Evolutionary conservation across 106 monocot species (phyloP), one percentile per base, ranked within the genome.

Genomic region (Ottelia alismoides): DNA sequence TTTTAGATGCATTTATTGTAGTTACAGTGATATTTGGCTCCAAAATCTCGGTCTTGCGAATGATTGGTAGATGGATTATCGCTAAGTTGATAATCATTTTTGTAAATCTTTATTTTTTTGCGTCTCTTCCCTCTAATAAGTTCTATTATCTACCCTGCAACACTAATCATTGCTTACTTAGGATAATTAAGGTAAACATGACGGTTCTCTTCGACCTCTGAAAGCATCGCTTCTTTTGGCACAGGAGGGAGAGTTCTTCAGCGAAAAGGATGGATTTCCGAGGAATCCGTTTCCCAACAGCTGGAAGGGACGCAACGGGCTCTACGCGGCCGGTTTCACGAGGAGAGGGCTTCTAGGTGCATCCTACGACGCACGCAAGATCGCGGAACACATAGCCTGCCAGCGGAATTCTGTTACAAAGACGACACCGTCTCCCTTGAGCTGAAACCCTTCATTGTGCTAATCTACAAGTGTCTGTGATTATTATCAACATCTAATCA

Each of bases 281-380:
- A 56, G 25, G 47, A 48, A 16, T 1, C 60, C 62, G 48, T 82
- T 88, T 53, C 82, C 87, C n/a, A 63, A 82, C 56, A 76, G 67
- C 53, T 88, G 87, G 87, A 72, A 53, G 56, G 87, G 87, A 2
- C 64, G 79, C 65, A 78, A 79, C 54, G 82, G 82, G 3, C 60
- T 82, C n/a, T 88, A 88, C 45, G 73, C 76, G 5, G 30, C 58
- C 18, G 87, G 87, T 0, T 88, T 88, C 60, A 70, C 75, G 20
- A 73, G 55, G 46, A 76, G 82, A 65, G 87, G 87, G 19, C 53
- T 88, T n/a, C 30, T 74, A 30, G 87, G 87, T 17, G 51, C 75
- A 30, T 82, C 87, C 28, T 56, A 62, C 28, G 82, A 82, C 57
- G 87, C 82, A 14, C 55, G n/a, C 1, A 75, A 32, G 63, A 76